A percentile compares a stretch with the other conserved stretches of the same genome.
Evolutionary conservation across 768 basidiomycete genomes (phyloP).

Genomic region (Lactarius sp.): DNA sequence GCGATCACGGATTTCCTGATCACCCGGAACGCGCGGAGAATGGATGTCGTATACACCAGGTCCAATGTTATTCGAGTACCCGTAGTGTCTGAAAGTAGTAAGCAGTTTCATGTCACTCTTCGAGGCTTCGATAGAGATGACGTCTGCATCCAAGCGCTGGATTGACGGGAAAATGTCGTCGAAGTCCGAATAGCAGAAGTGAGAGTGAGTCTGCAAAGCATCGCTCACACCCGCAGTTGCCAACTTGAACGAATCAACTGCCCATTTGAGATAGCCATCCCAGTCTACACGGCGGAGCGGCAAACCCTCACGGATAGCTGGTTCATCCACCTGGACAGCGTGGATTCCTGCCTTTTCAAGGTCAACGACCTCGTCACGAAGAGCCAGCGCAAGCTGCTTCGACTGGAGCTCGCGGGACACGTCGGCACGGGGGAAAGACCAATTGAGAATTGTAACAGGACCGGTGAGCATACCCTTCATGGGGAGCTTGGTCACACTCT

Average conservation of each 20-base stretch:
- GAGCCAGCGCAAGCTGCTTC: conserved; percentile 95
- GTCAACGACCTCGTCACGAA: conserved; percentile 97
- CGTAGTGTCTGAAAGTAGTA: conserved; percentile 89
- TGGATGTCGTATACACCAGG: conserved; percentile 99
- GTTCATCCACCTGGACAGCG: conserved; percentile 99
- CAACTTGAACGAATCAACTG: conserved; percentile 98
- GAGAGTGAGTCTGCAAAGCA: conserved; percentile 94
- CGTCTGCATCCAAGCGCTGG: conserved; percentile 94
- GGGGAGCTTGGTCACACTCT: conserved; percentile 86
- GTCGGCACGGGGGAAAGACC: conserved; percentile 99
- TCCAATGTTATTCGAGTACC: conserved; percentile 96
- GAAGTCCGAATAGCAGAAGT: conserved; percentile 99
- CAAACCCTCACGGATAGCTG: conserved; percentile 98
- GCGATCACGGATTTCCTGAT: conserved; percentile 92
- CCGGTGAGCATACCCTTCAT: conserved; percentile 99
- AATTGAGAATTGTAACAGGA: conserved; percentile 98
- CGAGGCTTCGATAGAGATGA: conserved; percentile 97
- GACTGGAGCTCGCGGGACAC: conserved; percentile 94
- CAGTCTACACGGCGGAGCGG: conserved; percentile 96
- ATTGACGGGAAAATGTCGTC: conserved; percentile 98
- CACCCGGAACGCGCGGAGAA: conserved; percentile 94
- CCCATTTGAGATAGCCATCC: conserved; percentile 96
- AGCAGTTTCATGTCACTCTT: conserved; percentile 99
- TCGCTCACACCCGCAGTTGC: conserved; percentile 94
- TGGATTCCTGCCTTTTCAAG: conserved; percentile 95